Conservation (phyloP, 257 asterid genomes). For the Plantago elongata region DNA sequence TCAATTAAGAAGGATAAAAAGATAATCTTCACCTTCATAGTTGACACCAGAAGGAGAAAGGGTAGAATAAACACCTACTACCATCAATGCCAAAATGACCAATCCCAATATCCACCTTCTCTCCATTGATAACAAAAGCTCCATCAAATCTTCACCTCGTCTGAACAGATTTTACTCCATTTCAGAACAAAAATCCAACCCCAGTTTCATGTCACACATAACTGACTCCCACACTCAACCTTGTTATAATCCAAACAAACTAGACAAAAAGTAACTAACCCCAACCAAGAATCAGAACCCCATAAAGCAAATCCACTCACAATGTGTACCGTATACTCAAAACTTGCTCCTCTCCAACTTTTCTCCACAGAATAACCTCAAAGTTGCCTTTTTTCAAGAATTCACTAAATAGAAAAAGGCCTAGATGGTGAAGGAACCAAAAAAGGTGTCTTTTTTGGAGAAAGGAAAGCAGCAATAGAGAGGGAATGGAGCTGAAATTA, state of each 20-base stretch:
- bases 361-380: conserved; percentile 26
- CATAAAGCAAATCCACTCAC: conserved; percentile 26
- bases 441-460: conserved; percentile 37
- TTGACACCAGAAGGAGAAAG: conserved; percentile 96
- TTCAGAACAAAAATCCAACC: conserved; percentile 27
- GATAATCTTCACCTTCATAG: conserved; percentile 71
- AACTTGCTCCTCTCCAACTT: conserved; percentile 19
- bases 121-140: conserved; percentile 42
- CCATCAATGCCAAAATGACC: conserved; percentile 31
- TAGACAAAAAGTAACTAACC: conserved; percentile 25
- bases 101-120: conserved; percentile 41
- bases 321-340: neutral
- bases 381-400: conserved; percentile 17
- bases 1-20: conserved; percentile 17
- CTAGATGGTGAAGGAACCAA: conserved; percentile 38
- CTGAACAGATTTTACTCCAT: conserved; percentile 26
- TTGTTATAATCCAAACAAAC: conserved; percentile 21
- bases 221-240: conserved; percentile 17
- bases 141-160: conserved; percentile 34
- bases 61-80: conserved; percentile 57
- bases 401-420: conserved; percentile 21
- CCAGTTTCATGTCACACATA: conserved; percentile 19
- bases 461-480: conserved; percentile 33
- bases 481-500: conserved; percentile 40
- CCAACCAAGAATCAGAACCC: conserved; percentile 31